Percentiles rank a stretch among this genome's conserved stretches.
phyloP scores from a whole-genome alignment of 108 stramenopile species.

The Discostella stelligeroides region DNA sequence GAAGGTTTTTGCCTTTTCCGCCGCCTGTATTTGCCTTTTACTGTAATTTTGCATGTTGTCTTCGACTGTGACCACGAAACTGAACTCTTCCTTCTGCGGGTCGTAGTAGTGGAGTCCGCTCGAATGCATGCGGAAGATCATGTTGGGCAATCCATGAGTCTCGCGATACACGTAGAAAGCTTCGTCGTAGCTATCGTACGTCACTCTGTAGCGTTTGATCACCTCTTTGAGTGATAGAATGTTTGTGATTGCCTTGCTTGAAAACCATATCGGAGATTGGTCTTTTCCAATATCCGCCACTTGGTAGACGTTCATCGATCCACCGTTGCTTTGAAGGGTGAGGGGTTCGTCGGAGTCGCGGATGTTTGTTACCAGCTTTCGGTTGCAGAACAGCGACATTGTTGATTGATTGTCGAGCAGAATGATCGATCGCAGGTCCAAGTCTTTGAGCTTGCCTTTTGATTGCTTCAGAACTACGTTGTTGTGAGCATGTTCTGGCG shows the following conservation, averaged over 20 bases:
- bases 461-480: conserved; percentile 1
- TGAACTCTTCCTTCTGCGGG: neutral
- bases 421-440: neutral
- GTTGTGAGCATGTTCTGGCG: neutral
- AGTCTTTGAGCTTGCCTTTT: neutral
- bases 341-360: neutral
- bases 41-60: neutral
- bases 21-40: conserved; percentile 3
- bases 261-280: neutral
- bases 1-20: conserved; percentile 5
- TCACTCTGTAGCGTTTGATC: conserved; percentile 3
- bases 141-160: neutral
- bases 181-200: neutral
- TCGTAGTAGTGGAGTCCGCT: neutral
- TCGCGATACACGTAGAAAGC: neutral
- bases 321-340: conserved; percentile 2
- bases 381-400: conserved; percentile 18
- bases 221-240: conserved; percentile 10
- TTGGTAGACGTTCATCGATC: neutral
- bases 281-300: neutral
- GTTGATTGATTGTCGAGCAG: conserved; percentile 22
- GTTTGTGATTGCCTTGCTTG: conserved; percentile 6
- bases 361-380: neutral
- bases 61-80: neutral
- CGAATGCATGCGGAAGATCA: neutral